Evolutionary conservation across 352 stramenopile species (phyloP).

Genomic region (Phytophthora vignae): DNA sequence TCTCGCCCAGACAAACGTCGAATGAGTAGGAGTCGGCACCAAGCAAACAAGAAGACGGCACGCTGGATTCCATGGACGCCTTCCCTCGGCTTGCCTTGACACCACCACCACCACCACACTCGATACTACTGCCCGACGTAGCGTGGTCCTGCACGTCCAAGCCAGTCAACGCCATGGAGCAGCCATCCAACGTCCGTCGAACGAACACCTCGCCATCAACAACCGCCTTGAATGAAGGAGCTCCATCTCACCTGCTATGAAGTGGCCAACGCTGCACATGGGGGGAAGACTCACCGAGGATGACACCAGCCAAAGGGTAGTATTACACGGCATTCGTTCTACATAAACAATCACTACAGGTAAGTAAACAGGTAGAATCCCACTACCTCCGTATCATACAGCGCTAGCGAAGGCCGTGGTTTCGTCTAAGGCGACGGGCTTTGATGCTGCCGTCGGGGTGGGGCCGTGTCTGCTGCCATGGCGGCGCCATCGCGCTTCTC

Average conservation of each 20-base stretch:
- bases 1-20: conserved; percentile 21
- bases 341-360: no score
- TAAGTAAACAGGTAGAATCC: no score
- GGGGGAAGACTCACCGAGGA: conserved; percentile 20
- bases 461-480: not conserved
- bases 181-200: conserved; percentile 29
- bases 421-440: conserved; percentile 6
- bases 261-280: not conserved
- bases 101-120: not conserved
- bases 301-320: conserved; percentile 24
- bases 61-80: conserved; percentile 14
- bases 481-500: conserved; percentile 32
- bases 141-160: not conserved
- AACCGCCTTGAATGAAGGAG: conserved; percentile 2
- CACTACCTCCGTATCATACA: conserved; percentile 7
- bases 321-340: conserved; percentile 25
- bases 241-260: not conserved
- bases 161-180: not conserved
- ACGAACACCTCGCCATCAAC: not conserved
- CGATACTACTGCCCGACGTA: not conserved
- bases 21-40: conserved; percentile 16
- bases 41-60: not conserved
- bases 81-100: conserved; percentile 33
- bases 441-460: conserved; percentile 1
- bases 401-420: conserved; percentile 16